phyloP scores from a whole-genome alignment of 495 filamentous ascomycete species.

The Aspergillus avenaceus region DNA sequence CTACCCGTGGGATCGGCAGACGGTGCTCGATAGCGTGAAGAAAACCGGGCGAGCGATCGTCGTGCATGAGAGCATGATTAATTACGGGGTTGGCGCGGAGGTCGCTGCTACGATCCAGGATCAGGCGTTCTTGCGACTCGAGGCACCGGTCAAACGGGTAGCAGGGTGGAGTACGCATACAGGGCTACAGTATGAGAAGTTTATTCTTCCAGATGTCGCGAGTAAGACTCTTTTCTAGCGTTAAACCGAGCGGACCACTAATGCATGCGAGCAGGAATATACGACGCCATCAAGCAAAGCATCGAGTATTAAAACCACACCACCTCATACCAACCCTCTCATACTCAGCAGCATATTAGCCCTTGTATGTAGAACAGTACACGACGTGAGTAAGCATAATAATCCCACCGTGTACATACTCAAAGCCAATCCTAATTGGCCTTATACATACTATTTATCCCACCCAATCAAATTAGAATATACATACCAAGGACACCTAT shows the following conservation, averaged over 20 bases:
- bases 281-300: background rate
- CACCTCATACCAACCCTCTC: background rate
- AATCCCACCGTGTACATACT: too few relatives aligned
- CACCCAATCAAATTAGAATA: too few relatives aligned
- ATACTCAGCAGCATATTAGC: too few relatives aligned
- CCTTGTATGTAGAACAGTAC: background rate
- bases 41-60: constrained; percentile 91
- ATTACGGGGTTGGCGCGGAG: constrained; percentile 90
- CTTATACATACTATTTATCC: too few relatives aligned
- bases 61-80: constrained; percentile 94
- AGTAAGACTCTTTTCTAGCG: constrained; percentile 57
- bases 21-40: constrained; percentile 74
- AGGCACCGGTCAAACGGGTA: constrained; percentile 88
- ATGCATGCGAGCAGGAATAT: background rate
- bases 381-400: too few relatives aligned
- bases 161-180: constrained; percentile 91
- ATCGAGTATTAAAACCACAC: background rate
- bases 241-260: background rate
- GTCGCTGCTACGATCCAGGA: constrained; percentile 91
- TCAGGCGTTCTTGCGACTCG: constrained; percentile 77
- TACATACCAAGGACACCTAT: too few relatives aligned
- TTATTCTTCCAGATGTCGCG: constrained; percentile 86
- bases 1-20: constrained; percentile 92
- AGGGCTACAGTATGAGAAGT: constrained; percentile 76
- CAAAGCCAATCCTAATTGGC: too few relatives aligned